Evolutionary conservation across 73 alveolate genomes (phyloP).

Genomic region (Blepharisma stoltei): DNA sequence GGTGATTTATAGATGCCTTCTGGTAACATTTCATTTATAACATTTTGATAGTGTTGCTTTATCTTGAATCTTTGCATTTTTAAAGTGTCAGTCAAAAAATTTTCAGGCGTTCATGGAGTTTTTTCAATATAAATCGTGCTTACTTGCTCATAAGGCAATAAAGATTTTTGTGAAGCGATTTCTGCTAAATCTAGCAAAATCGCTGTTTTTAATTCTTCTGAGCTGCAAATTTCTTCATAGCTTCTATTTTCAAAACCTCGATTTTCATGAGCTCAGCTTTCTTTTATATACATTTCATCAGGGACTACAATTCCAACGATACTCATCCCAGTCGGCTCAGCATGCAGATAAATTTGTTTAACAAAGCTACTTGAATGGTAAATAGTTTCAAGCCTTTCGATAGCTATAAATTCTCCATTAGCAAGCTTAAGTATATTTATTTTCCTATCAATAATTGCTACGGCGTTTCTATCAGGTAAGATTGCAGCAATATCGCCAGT

Average conservation of each 20-base stretch:
- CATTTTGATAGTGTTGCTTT: not conserved
- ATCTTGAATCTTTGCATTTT: not conserved
- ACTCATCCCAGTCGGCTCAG: slow-evolving; percentile 60
- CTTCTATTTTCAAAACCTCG: not conserved
- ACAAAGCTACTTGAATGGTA: slow-evolving; percentile 41
- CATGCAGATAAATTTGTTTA: slow-evolving; percentile 60
- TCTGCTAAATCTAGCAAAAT: not conserved
- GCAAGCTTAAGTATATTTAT: slow-evolving; percentile 64
- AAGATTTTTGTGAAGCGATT: not conserved
- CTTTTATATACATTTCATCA: slow-evolving; percentile 30
- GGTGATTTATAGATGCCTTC: not conserved
- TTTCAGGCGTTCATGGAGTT: slow-evolving; percentile 3
- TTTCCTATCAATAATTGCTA: slow-evolving; percentile 84
- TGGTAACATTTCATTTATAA: not conserved
- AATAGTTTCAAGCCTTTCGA: slow-evolving; percentile 66
- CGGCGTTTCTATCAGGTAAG: slow-evolving; percentile 64
- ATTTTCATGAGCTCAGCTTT: not conserved
- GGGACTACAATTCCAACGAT: slow-evolving; percentile 80
- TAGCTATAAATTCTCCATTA: slow-evolving; percentile 78
- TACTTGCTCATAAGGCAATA: not conserved
- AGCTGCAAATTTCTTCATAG: not conserved
- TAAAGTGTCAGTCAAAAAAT: slow-evolving; percentile 8
- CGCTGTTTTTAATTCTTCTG: not conserved
- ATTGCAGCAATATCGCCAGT: slow-evolving; percentile 84
- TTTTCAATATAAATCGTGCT: not conserved